Base-by-base conservation (phyloP, 2,329 filamentous ascomycete species). In the Colletotrichum kahawae region DNA sequence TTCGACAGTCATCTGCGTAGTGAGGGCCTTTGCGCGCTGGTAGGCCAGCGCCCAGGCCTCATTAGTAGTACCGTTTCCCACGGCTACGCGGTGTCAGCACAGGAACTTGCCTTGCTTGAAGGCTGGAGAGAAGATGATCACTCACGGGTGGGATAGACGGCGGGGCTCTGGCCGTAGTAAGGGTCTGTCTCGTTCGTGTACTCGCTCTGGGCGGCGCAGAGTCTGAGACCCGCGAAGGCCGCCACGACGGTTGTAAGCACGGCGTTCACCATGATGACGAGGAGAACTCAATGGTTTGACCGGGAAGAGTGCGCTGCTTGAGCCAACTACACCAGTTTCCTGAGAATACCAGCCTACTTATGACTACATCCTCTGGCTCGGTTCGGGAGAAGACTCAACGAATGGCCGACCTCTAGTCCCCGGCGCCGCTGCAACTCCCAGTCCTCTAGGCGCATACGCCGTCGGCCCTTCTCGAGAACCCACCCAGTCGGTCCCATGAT, bases 1-100 rank as follows among this genome's bases (percentile, higher is more conserved):
- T 14, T 92, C 92, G 2, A 93, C 82, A 0, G 92, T 93, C 89
- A 94, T 91, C 68, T 90, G 88, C 54, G 83, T 83, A 12, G 93
- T 92, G 5, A 94, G 83, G 2, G 83, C 81, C 36, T 88, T 85
- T 3, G 92, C 92, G 77, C 89, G 91, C 59, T 83, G 82, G 79
- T 93, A 93, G 56, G 92, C 91, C 29, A 85, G 84, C 8, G 85
- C 84, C 92, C 92, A 94, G 31, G 71, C 73, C 2, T 84, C 86
- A 4, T 76, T 67, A 7, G 62, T 43, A 14, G 69, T 67, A 18
- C 69, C 69, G 9, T 71, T 65, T 21, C n/a, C 57, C 31, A 60
- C 57, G 12, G 57, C 57, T 60, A 31, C 8, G 10, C 1, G 29
- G 4, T 59, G 5, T 59, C 7, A 59, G 29, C 24, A 29, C 29